Evolutionary conservation across 345 rosid species (phyloP).

Genomic region (Gossypium bickii): DNA sequence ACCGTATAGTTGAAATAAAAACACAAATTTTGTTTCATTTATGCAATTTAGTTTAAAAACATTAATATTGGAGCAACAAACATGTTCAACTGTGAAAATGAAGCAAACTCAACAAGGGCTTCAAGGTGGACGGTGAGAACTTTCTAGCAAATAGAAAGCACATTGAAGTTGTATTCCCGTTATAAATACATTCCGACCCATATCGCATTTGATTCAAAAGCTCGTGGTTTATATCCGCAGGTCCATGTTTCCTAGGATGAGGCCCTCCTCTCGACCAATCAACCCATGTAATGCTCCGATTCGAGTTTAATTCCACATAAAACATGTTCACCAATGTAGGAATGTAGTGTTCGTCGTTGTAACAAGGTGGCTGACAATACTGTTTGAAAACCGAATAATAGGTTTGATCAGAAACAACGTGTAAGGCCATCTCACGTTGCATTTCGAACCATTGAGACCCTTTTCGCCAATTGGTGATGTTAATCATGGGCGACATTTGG

Average conservation of each 20-base stretch:
- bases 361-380: conserved; percentile 50
- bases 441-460: conserved; percentile 80
- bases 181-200: conserved; percentile 45
- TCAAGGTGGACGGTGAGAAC: conserved; percentile 43
- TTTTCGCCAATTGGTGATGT: conserved; percentile 64
- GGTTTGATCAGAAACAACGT: conserved; percentile 37
- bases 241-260: conserved; percentile 52
- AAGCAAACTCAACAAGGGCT: conserved; percentile 48
- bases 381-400: conserved; percentile 40
- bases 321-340: conserved; percentile 51
- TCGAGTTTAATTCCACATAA: conserved; percentile 32
- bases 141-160: conserved; percentile 69
- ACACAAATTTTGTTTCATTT: no score
- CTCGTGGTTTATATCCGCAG: conserved; percentile 43
- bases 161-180: conserved; percentile 26
- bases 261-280: conserved; percentile 67
- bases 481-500: conserved; percentile 49
- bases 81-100: conserved; percentile 37
- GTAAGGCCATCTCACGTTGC: conserved; percentile 44
- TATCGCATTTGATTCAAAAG: conserved; percentile 43
- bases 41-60: no score
- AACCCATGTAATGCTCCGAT: conserved; percentile 60
- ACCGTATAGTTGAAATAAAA: no score
- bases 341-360: conserved; percentile 65
- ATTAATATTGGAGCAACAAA: no score